Conservation (phyloP, 768 basidiomycete species). For the Kwoniella dejecticola region DNA sequence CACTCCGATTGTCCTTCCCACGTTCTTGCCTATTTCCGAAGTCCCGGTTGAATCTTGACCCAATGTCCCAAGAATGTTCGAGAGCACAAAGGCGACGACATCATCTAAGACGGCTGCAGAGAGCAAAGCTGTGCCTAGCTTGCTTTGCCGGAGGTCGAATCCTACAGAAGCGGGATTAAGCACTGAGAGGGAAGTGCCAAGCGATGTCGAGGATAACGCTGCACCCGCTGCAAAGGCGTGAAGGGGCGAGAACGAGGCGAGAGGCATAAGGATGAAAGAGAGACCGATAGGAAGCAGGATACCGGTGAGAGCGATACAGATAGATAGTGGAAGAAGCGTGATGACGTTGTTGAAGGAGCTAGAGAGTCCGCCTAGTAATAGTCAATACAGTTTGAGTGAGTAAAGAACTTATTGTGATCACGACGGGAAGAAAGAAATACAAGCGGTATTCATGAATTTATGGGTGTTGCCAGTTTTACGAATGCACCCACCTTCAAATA, state of each 20-base stretch:
- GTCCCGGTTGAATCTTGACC: slow-evolving; percentile 22
- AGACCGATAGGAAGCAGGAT: slow-evolving; percentile 55
- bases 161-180: slow-evolving; percentile 53
- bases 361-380: slow-evolving; percentile 61
- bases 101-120: slow-evolving; percentile 70
- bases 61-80: slow-evolving; percentile 60
- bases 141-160: slow-evolving; percentile 59
- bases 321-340: slow-evolving; percentile 60
- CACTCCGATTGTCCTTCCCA: slow-evolving; percentile 64
- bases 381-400: no score
- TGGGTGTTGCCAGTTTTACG: background rate
- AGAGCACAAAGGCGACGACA: slow-evolving; percentile 65
- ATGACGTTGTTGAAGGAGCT: slow-evolving; percentile 61
- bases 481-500: slow-evolving; percentile 59
- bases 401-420: no score
- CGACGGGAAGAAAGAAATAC: no score
- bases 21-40: slow-evolving; percentile 36
- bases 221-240: slow-evolving; percentile 68
- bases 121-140: slow-evolving; percentile 64
- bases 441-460: background rate
- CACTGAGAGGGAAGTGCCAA: slow-evolving; percentile 69
- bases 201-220: slow-evolving; percentile 65
- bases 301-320: slow-evolving; percentile 62
- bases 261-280: slow-evolving; percentile 58
- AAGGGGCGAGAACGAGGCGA: slow-evolving; percentile 61